Evolutionary conservation across 768 basidiomycete species (phyloP).

Genomic region (Trametes cinnabarina): DNA sequence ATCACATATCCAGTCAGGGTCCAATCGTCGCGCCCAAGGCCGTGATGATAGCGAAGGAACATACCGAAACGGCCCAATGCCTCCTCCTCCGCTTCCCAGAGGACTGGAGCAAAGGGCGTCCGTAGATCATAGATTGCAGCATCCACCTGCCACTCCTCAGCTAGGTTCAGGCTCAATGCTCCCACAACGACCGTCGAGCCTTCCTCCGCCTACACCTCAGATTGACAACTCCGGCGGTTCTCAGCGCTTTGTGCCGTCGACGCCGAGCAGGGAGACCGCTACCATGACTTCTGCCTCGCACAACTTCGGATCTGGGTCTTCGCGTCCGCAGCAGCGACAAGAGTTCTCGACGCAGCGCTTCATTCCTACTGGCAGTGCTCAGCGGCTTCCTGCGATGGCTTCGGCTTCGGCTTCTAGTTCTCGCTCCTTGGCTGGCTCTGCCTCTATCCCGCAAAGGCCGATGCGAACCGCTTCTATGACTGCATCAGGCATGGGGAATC

Average conservation of each 20-base stretch:
- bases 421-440: constrained; percentile 13
- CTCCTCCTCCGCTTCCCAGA: constrained; percentile 28
- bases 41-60: constrained; percentile 3
- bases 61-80: constrained; percentile 23
- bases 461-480: constrained; percentile 20
- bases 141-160: constrained; percentile 53
- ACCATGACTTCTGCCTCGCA: neutral
- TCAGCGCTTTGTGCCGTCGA: constrained; percentile 13
- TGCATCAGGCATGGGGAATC: constrained; percentile 33
- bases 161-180: constrained; percentile 15
- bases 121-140: constrained; percentile 30
- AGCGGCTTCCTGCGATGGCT: constrained; percentile 10
- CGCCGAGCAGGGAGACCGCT: neutral
- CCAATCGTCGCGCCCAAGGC: constrained; percentile 36
- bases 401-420: constrained; percentile 11
- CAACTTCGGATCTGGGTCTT: constrained; percentile 23
- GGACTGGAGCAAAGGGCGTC: constrained; percentile 1
- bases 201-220: constrained; percentile 29
- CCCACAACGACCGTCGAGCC: constrained; percentile 18
- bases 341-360: constrained; percentile 28
- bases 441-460: constrained; percentile 18
- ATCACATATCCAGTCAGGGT: constrained; percentile 43
- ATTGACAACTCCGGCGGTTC: constrained; percentile 22
- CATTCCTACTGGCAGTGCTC: constrained; percentile 22
- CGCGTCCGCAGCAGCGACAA: constrained; percentile 27